phyloP scores from a whole-genome alignment of 176 grass and related monocot species.

The Eleusine indica region DNA sequence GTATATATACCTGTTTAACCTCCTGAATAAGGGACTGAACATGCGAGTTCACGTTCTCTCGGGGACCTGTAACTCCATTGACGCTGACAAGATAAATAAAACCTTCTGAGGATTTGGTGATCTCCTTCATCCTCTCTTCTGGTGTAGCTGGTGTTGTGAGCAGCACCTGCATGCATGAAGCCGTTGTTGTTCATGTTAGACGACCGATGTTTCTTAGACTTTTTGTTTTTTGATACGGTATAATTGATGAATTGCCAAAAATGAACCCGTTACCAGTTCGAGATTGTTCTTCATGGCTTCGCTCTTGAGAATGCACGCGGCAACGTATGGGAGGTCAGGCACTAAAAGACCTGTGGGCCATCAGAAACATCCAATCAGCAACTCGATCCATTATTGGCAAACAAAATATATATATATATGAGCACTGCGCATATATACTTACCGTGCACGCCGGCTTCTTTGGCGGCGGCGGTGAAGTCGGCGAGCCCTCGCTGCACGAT shows the following conservation, averaged over 20 bases:
- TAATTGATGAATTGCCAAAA: not conserved
- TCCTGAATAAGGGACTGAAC: constrained; percentile 71
- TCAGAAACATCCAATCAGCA: not conserved
- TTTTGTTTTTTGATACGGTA: too few species aligned
- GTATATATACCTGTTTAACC: constrained; percentile 53
- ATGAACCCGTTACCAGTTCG: constrained; percentile 58
- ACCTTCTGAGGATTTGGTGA: constrained; percentile 66
- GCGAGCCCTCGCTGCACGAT: constrained; percentile 53
- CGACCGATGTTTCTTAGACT: not conserved
- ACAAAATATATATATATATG: not conserved
- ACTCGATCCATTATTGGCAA: not conserved
- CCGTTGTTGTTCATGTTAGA: not conserved
- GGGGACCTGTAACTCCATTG: constrained; percentile 73
- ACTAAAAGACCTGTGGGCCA: constrained; percentile 61
- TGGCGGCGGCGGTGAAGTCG: constrained; percentile 56
- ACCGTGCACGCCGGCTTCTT: constrained; percentile 60
- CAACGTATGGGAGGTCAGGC: constrained; percentile 64
- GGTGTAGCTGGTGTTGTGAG: constrained; percentile 79
- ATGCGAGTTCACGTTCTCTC: constrained; percentile 50
- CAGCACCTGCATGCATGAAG: constrained; percentile 53
- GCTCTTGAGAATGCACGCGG: constrained; percentile 42
- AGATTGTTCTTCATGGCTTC: constrained; percentile 66
- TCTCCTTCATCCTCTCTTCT: constrained; percentile 66
- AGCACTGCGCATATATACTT: not conserved
- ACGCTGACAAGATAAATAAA: constrained; percentile 79